A percentile compares a stretch with the other conserved stretches of the same genome.
Evolutionary conservation across 495 filamentous ascomycete genomes (phyloP).

Genomic region (Xylaria bambusicola): DNA sequence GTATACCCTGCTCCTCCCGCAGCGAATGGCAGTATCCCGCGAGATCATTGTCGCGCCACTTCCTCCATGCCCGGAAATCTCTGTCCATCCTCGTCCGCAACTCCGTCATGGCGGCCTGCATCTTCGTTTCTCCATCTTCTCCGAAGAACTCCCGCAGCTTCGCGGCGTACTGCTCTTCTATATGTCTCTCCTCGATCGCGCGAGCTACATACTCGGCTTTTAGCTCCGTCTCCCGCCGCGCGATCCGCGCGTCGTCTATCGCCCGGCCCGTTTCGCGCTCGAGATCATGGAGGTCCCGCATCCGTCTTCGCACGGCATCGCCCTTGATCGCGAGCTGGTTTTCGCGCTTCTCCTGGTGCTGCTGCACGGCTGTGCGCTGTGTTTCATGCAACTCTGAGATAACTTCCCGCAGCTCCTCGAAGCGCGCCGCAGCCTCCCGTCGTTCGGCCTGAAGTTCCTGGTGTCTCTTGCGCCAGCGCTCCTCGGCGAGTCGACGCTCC

Average conservation of each 20-base stretch:
- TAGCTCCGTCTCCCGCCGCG: conserved; percentile 24
- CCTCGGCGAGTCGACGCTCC: conserved; percentile 26
- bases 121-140: conserved; percentile 24
- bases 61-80: conserved; percentile 28
- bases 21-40: conserved; percentile 20
- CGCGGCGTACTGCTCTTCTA: conserved; percentile 37
- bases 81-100: conserved; percentile 33
- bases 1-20: conserved; percentile 31
- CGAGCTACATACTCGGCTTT: conserved; percentile 31
- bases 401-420: conserved; percentile 24
- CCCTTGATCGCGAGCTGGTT: not conserved
- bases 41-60: conserved; percentile 31
- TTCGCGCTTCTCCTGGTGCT: conserved; percentile 23
- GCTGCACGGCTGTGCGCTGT: conserved; percentile 23
- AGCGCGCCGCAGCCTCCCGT: conserved; percentile 29
- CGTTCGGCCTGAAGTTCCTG: conserved; percentile 27
- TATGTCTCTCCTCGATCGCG: conserved; percentile 26
- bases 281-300: conserved; percentile 24
- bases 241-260: conserved; percentile 18
- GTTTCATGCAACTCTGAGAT: conserved; percentile 28
- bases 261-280: conserved; percentile 26
- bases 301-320: not conserved
- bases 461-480: conserved; percentile 24
- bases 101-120: conserved; percentile 27
- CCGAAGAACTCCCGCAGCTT: conserved; percentile 34